phyloP scores from a whole-genome alignment of 2,329 filamentous ascomycete species.

The Plenodomus lindquistii region DNA sequence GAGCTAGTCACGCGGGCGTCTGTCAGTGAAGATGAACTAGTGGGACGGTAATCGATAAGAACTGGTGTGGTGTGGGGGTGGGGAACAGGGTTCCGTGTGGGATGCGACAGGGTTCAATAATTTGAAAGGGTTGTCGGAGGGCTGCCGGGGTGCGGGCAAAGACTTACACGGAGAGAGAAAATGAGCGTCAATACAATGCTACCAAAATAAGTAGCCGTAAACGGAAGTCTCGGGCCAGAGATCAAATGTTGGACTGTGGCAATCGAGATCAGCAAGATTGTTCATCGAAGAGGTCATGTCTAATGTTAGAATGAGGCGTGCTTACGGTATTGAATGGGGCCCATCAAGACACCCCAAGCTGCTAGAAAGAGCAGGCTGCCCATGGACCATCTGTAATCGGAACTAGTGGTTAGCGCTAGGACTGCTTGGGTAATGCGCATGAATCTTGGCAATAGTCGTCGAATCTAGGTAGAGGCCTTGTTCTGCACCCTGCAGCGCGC shows the following conservation, averaged over 20 bases:
- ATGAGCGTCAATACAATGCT: conserved; percentile 88
- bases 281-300: conserved; percentile 9
- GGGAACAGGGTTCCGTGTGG: conserved; percentile 26
- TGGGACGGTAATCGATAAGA: conserved; percentile 36
- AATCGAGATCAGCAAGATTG: conserved; percentile 19
- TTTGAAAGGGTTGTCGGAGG: conserved; percentile 14
- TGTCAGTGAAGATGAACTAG: conserved; percentile 39
- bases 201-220: conserved; percentile 93
- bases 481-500: conserved; percentile 41
- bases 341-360: conserved; percentile 95
- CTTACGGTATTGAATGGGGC: conserved; percentile 72
- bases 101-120: conserved; percentile 28
- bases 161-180: conserved; percentile 87
- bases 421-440: conserved; percentile 30
- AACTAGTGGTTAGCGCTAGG: conserved; percentile 43
- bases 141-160: conserved; percentile 13
- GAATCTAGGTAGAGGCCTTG: conserved; percentile 33
- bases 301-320: conserved; percentile 29
- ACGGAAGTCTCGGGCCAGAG: conserved; percentile 83
- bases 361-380: conserved; percentile 87
- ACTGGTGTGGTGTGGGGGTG: conserved; percentile 24
- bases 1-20: conserved; percentile 54
- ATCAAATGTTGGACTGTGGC: conserved; percentile 72
- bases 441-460: conserved; percentile 27
- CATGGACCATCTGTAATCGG: conserved; percentile 79